These are phyloP conservation scores for Debaryomyces psychrophilus DNA, from an alignment of 1,139 yeast genomes.

Conservation along the genomic window DNA sequence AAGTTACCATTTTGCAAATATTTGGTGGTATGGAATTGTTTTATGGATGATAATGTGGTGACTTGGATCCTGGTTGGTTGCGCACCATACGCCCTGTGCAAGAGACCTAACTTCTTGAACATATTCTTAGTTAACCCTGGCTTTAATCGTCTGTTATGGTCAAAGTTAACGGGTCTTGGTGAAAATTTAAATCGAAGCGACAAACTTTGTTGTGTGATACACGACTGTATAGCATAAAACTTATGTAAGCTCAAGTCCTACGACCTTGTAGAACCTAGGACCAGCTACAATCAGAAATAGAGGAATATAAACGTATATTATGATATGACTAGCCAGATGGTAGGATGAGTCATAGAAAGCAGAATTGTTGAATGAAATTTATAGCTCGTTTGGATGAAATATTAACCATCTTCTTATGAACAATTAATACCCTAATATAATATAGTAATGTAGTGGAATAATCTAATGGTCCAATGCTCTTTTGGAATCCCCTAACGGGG, in stretches of 20 bases:
- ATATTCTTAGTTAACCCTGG: conserved; percentile 1
- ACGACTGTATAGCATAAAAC: neutral
- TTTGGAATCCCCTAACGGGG: neutral
- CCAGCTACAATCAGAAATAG: neutral
- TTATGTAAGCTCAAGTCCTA: conserved; percentile 2
- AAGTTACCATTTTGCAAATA: conserved; percentile 22
- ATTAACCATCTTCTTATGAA: conserved; percentile 1
- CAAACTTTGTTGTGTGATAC: neutral
- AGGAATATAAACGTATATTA: conserved; percentile 5
- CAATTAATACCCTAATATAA: neutral
- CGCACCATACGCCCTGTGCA: conserved; percentile 1
- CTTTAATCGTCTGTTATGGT: neutral
- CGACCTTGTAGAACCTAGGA: neutral
- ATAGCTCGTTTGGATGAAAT: neutral
- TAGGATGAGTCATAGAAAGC: neutral
- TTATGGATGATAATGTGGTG: conserved; percentile 3
- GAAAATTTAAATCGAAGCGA: conserved; percentile 9
- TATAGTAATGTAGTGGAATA: conserved; percentile 2
- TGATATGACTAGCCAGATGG: neutral
- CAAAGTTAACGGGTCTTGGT: neutral
- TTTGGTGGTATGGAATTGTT: conserved; percentile 17
- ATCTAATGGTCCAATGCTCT: conserved; percentile 4
- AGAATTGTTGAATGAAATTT: neutral
- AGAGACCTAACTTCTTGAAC: conserved; percentile 6
- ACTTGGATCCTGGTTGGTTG: neutral